phyloP scores from a whole-genome alignment of 306 rosid genomes.

The Sesbania bispinosa region DNA sequence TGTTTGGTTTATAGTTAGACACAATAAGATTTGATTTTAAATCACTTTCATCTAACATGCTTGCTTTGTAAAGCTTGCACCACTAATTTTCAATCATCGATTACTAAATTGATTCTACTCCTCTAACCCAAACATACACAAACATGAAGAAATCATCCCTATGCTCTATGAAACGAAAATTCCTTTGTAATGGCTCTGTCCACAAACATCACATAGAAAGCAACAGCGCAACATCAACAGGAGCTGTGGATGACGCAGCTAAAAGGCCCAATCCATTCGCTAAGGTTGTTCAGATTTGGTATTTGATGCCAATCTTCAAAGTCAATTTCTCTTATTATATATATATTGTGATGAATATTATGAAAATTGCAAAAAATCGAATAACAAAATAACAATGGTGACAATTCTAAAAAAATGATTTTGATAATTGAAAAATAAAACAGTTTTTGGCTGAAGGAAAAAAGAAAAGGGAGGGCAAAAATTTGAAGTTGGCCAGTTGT shows the following conservation, averaged over 20 bases:
- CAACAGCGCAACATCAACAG: not conserved
- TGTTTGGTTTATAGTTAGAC: too few species aligned
- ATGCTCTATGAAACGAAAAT: too few species aligned
- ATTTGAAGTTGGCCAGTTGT: not conserved
- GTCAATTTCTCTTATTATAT: not conserved
- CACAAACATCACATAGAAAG: conserved; percentile 2
- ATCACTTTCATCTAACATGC: too few species aligned
- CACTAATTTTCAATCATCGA: too few species aligned
- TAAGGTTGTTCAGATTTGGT: conserved; percentile 22
- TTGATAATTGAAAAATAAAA: not conserved
- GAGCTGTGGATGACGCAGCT: conserved; percentile 19
- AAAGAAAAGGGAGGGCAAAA: not conserved
- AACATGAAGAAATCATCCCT: too few species aligned
- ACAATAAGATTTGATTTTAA: too few species aligned
- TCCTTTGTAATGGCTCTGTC: not conserved
- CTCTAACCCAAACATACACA: too few species aligned
- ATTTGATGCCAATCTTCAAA: not conserved
- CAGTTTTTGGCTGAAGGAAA: not conserved
- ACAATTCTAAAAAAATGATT: not conserved
- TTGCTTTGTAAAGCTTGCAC: too few species aligned
- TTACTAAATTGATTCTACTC: too few species aligned
- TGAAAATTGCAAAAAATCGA: too few species aligned
- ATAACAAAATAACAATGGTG: too few species aligned
- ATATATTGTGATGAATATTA: too few species aligned
- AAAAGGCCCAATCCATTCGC: not conserved